These are phyloP conservation scores for Aegilops umbellulata DNA, from an alignment of 176 grass and related monocot genomes.

Conservation along the genomic window DNA sequence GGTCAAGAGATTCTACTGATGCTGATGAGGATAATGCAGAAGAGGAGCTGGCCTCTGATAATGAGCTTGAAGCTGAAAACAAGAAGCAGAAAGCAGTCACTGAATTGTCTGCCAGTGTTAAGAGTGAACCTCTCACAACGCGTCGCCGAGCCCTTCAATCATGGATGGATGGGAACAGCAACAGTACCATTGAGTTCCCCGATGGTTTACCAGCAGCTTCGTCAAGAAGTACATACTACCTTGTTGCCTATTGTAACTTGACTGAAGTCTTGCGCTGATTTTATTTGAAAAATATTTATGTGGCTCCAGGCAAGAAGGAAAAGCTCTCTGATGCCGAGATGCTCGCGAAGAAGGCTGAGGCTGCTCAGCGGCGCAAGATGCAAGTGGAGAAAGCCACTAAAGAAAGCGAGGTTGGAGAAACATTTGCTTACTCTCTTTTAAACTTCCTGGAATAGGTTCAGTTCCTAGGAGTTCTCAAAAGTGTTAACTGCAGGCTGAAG, in stretches of 20 bases:
- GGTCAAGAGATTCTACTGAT: constrained; percentile 42
- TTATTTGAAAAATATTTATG: constrained; percentile 5
- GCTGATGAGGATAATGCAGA: constrained; percentile 51
- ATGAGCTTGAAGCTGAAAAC: constrained; percentile 35
- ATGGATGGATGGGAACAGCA: constrained; percentile 58
- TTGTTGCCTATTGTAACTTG: not conserved
- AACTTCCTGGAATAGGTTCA: not conserved
- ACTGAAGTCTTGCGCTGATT: not conserved
- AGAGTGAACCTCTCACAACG: constrained; percentile 64
- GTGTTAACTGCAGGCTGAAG: constrained; percentile 62
- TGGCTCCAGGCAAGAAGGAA: constrained; percentile 59
- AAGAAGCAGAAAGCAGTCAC: constrained; percentile 33
- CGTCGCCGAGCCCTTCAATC: constrained; percentile 77
- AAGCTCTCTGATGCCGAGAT: constrained; percentile 69
- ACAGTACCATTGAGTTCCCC: constrained; percentile 56
- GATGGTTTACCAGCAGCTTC: constrained; percentile 57
- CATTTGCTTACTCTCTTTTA: not conserved
- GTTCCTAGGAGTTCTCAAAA: not conserved
- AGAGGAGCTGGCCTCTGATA: constrained; percentile 56
- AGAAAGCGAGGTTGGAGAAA: constrained; percentile 57
- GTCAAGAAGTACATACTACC: constrained; percentile 49
- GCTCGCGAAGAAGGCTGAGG: constrained; percentile 70
- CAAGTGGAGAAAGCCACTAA: constrained; percentile 72
- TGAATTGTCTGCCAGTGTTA: constrained; percentile 32
- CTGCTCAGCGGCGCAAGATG: constrained; percentile 72